phyloP scores from a whole-genome alignment of 306 rosid species.

The Gastrolobium bilobum region DNA sequence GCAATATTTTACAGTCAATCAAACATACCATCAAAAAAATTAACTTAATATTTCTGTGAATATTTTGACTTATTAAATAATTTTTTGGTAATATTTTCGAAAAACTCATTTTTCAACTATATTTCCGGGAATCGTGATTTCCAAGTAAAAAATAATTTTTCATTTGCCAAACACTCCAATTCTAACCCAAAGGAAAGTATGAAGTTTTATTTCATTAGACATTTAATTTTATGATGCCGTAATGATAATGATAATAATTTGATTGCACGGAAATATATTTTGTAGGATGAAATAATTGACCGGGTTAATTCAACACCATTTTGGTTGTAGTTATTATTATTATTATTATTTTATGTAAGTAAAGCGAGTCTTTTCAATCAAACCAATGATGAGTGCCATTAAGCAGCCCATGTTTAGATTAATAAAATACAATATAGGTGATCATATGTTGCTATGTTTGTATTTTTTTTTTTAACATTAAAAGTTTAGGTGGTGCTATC shows the following conservation, averaged over 20 bases:
- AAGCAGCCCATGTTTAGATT: not conserved
- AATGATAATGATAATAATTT: not conserved
- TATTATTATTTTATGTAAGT: not conserved
- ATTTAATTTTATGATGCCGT: not conserved
- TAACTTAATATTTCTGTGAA: no score
- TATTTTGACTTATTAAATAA: no score
- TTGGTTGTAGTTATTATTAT: not conserved
- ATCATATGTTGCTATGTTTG: not conserved
- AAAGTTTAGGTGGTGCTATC: no score
- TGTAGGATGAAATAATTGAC: not conserved
- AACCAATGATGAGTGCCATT: not conserved
- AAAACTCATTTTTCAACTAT: no score
- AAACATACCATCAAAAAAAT: no score
- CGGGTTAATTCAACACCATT: not conserved
- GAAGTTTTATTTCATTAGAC: not conserved
- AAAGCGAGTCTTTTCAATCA: not conserved
- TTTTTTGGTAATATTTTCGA: no score
- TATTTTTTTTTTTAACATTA: no score
- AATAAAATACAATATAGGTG: constrained; percentile 7
- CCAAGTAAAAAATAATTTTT: no score
- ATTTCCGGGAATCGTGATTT: no score
- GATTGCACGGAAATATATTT: not conserved
- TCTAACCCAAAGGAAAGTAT: not conserved
- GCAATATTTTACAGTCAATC: no score
- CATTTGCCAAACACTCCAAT: not conserved